These are phyloP conservation scores for Aspergillus piperis DNA, from an alignment of 2,329 filamentous ascomycete genomes.

Conservation along the genomic window DNA sequence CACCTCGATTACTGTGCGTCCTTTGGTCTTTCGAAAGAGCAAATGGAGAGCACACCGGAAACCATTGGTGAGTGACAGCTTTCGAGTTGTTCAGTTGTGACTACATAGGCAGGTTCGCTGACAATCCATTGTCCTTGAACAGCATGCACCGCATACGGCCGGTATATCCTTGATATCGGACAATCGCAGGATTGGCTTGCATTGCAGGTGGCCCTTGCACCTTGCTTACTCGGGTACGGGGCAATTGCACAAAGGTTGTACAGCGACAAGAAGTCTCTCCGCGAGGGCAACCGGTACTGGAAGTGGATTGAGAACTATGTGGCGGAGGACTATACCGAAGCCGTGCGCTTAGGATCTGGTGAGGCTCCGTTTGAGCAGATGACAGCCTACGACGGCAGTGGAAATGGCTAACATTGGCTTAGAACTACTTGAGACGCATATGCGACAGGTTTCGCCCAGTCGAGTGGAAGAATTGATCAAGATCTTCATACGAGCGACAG, in stretches of 20 bases:
- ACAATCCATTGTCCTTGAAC: slow-evolving; percentile 44
- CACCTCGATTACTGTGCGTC: slow-evolving; percentile 80
- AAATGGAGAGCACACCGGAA: slow-evolving; percentile 74
- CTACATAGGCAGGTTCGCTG: neutral
- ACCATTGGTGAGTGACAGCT: slow-evolving; percentile 61
- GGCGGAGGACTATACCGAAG: slow-evolving; percentile 73
- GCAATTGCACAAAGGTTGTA: slow-evolving; percentile 73
- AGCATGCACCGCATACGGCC: slow-evolving; percentile 80
- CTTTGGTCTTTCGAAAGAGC: slow-evolving; percentile 72
- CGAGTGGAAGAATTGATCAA: slow-evolving; percentile 79
- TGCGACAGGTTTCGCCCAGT: slow-evolving; percentile 69
- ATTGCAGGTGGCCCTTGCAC: slow-evolving; percentile 79
- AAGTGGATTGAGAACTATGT: slow-evolving; percentile 90
- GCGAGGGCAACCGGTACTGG: slow-evolving; percentile 75
- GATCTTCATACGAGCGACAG: slow-evolving; percentile 83
- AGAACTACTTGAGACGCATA: slow-evolving; percentile 76
- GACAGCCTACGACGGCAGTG: neutral
- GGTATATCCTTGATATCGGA: slow-evolving; percentile 86
- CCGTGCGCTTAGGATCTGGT: slow-evolving; percentile 71
- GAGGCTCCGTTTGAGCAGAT: slow-evolving; percentile 29
- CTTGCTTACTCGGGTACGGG: slow-evolving; percentile 87
- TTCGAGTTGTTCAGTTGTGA: neutral
- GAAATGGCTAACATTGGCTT: slow-evolving; percentile 13
- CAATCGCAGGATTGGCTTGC: slow-evolving; percentile 85
- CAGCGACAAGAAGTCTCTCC: slow-evolving; percentile 60